Evolutionary conservation across 2,329 filamentous ascomycete species (phyloP).

Genomic region (Epichloe coenophiala): DNA sequence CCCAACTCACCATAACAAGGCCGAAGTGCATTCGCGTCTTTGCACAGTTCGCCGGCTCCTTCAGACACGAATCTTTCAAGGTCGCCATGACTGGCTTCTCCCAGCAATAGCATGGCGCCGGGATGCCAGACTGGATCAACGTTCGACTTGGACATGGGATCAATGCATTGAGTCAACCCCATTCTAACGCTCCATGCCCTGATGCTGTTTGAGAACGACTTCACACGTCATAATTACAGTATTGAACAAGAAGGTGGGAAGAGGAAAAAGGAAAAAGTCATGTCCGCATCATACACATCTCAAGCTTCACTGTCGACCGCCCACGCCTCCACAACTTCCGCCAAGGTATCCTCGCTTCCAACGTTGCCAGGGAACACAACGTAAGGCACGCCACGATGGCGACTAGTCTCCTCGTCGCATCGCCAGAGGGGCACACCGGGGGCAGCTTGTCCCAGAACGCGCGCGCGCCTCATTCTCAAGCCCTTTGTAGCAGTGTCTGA

Average conservation of each 20-base stretch:
- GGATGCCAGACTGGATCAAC: background rate
- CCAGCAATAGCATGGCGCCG: background rate
- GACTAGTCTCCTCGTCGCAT: conserved; percentile 36
- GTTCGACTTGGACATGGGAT: background rate
- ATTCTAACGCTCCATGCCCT: background rate
- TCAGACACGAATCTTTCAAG: conserved; percentile 6
- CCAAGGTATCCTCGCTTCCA: conserved; percentile 32
- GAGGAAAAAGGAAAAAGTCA: background rate
- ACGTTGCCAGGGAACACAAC: conserved; percentile 48
- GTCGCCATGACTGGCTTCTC: conserved; percentile 7
- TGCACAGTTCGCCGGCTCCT: conserved; percentile 4
- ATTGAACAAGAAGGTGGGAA: no score
- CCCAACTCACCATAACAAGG: background rate
- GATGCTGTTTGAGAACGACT: background rate
- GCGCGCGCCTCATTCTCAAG: conserved; percentile 35
- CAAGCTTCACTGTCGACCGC: background rate
- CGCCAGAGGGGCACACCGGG: conserved; percentile 44
- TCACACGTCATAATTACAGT: no score
- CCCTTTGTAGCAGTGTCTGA: conserved; percentile 44
- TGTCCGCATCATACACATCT: background rate
- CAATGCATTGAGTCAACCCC: background rate
- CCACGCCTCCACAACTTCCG: conserved; percentile 25
- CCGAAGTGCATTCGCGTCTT: background rate
- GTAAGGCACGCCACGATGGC: conserved; percentile 37
- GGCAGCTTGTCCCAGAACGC: conserved; percentile 40